Conservation (phyloP, 495 filamentous ascomycete genomes). For the Endocarpon pusillum region DNA sequence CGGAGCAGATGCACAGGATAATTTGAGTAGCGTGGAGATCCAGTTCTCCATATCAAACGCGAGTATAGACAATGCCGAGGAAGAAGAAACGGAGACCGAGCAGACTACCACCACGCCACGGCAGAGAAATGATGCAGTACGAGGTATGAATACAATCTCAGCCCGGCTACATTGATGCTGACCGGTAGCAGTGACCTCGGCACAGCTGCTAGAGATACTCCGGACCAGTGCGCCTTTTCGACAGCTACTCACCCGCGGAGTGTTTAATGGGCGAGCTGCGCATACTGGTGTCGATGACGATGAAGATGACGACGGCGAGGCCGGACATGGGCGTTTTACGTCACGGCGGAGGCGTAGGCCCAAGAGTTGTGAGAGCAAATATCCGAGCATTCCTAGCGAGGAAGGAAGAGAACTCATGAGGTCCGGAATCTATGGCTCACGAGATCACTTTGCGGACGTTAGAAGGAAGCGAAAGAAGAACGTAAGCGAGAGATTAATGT, state of each 20-base stretch:
- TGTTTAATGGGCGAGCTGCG: conserved; percentile 9
- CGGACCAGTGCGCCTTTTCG: conserved; percentile 19
- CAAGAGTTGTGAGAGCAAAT: conserved; percentile 26
- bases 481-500: conserved; percentile 50
- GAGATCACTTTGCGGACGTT: conserved; percentile 31
- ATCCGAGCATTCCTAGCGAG: conserved; percentile 64
- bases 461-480: conserved; percentile 37
- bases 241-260: conserved; percentile 16
- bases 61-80: background rate
- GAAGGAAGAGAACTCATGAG: conserved; percentile 61
- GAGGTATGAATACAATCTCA: background rate
- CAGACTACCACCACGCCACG: background rate
- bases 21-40: conserved; percentile 16
- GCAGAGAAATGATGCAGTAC: background rate
- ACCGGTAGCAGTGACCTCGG: background rate
- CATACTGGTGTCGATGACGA: conserved; percentile 19
- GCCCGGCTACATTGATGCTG: too few relatives aligned
- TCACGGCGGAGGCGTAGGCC: conserved; percentile 16
- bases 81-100: conserved; percentile 11
- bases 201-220: conserved; percentile 23
- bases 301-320: conserved; percentile 24
- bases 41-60: conserved; percentile 4
- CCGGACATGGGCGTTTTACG: conserved; percentile 5
- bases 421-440: conserved; percentile 58
- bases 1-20: conserved; percentile 11